Percentiles rank a stretch among this genome's conserved stretches.
Conservation (phyloP, 176 grass and related monocot genomes). For the Echinochloa phyllopogon region DNA sequence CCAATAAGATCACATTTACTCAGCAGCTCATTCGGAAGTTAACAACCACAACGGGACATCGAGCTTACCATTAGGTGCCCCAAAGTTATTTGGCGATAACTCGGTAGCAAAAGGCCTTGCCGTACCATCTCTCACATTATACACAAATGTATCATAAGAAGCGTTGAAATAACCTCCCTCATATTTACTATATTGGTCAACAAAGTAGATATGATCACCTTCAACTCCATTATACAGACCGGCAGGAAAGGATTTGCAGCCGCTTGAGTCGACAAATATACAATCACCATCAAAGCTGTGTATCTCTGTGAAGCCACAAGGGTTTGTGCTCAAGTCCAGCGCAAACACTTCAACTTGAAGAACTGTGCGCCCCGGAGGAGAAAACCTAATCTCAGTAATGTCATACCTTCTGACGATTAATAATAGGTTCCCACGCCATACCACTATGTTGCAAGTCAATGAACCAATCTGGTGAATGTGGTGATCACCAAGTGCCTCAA, state of each 20-base stretch:
- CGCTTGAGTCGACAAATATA: neutral
- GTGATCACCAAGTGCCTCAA: neutral
- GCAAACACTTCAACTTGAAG: constrained; percentile 13
- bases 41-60: constrained; percentile 18
- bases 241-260: constrained; percentile 37
- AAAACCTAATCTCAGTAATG: neutral
- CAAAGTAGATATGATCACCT: constrained; percentile 16
- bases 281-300: constrained; percentile 19
- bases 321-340: constrained; percentile 34
- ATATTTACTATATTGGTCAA: neutral
- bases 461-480: neutral
- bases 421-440: constrained; percentile 13
- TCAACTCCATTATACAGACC: neutral
- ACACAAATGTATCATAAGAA: constrained; percentile 7
- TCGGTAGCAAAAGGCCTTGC: neutral
- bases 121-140: neutral
- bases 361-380: neutral
- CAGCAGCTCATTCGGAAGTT: neutral
- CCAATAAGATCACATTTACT: neutral
- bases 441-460: constrained; percentile 21
- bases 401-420: constrained; percentile 18
- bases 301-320: constrained; percentile 27
- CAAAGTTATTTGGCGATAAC: neutral
- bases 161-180: neutral
- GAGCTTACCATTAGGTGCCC: neutral